Evolutionary conservation across 805 yeast species (phyloP).

Genomic region (Clavispora phyllophila): DNA sequence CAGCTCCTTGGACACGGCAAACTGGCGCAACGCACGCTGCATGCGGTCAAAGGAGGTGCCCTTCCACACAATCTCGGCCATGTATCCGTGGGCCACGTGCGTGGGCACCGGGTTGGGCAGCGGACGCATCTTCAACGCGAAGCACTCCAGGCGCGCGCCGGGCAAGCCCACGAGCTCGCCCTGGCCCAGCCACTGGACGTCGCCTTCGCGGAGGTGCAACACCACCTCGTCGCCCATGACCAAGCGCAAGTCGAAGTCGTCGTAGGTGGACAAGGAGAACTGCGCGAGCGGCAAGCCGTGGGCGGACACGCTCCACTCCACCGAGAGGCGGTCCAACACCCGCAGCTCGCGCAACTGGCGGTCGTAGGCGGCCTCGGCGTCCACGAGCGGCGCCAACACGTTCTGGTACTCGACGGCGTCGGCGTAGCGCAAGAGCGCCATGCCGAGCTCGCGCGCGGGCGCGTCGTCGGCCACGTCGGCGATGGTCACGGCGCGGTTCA

Average conservation of each 20-base stretch:
- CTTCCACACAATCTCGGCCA: slow-evolving; percentile 87
- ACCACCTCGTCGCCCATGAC: slow-evolving; percentile 83
- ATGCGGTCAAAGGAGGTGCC: slow-evolving; percentile 78
- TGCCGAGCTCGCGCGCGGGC: slow-evolving; percentile 54
- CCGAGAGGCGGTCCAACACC: slow-evolving; percentile 65
- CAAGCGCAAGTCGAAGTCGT: slow-evolving; percentile 58
- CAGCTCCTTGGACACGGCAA: slow-evolving; percentile 66
- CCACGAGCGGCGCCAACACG: slow-evolving; percentile 76
- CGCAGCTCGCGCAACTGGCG: slow-evolving; percentile 69
- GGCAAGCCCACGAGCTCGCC: slow-evolving; percentile 76
- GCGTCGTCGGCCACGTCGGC: slow-evolving; percentile 41
- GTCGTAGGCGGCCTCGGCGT: slow-evolving; percentile 79
- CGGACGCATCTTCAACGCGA: slow-evolving; percentile 62
- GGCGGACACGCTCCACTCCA: slow-evolving; percentile 67
- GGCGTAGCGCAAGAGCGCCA: slow-evolving; percentile 68
- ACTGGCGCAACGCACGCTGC: slow-evolving; percentile 68
- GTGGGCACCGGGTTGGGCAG: slow-evolving; percentile 47
- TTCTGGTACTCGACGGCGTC: slow-evolving; percentile 86
- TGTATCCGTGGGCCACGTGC: slow-evolving; percentile 57
- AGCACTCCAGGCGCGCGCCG: slow-evolving; percentile 56
- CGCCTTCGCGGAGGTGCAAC: slow-evolving; percentile 46
- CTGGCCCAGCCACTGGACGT: slow-evolving; percentile 58
- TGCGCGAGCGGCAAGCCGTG: slow-evolving; percentile 64
- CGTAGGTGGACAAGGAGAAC: slow-evolving; percentile 64
- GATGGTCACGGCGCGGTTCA: slow-evolving; percentile 65